Evolutionary conservation across 2,329 filamentous ascomycete species (phyloP).

Genomic region (Alternaria infectoria): DNA sequence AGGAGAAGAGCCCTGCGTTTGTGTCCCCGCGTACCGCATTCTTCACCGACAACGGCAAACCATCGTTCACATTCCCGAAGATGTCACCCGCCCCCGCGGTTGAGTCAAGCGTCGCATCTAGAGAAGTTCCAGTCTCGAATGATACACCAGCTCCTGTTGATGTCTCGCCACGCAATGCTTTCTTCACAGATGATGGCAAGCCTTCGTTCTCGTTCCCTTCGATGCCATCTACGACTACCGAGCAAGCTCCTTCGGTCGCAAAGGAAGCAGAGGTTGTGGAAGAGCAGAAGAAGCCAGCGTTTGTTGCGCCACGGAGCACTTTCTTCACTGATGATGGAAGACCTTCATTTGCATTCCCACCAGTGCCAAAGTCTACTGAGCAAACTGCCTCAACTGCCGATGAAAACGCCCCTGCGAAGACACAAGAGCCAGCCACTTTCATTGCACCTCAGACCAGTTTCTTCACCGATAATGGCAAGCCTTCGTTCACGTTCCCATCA

Average conservation of each 20-base stretch:
- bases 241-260: not conserved
- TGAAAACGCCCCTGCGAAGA: not conserved
- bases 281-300: not conserved
- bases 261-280: not conserved
- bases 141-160: not conserved
- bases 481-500: constrained; percentile 3
- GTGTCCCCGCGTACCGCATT: constrained; percentile 15
- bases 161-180: constrained; percentile 14
- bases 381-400: not conserved
- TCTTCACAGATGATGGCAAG: constrained; percentile 14
- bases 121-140: not conserved
- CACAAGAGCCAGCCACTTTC: not conserved
- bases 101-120: not conserved
- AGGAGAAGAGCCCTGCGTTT: not conserved
- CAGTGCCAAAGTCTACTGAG: not conserved
- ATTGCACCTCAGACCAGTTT: constrained; percentile 9
- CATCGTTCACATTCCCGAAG: constrained; percentile 9
- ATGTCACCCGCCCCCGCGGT: not conserved
- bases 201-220: constrained; percentile 11
- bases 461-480: constrained; percentile 14
- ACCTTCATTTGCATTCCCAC: constrained; percentile 9
- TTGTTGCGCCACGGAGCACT: constrained; percentile 8
- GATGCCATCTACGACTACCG: not conserved
- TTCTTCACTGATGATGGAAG: constrained; percentile 17
- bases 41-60: constrained; percentile 14